phyloP scores from a whole-genome alignment of 306 rosid species.

The Elaeagnus macrophylla region DNA sequence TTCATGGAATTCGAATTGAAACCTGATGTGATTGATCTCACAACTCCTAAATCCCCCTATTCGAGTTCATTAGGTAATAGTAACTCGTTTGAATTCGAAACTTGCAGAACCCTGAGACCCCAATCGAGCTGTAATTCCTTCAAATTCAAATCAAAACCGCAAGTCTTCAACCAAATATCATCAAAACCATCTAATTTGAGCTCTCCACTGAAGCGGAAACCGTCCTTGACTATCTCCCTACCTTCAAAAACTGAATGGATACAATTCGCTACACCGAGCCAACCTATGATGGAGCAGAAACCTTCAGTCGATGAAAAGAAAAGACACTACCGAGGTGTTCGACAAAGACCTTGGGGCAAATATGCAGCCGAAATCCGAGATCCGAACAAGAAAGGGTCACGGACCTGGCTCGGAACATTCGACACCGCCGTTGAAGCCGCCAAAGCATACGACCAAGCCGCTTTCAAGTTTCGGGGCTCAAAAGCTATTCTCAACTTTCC shows the following conservation, averaged over 20 bases:
- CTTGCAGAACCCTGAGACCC: not conserved
- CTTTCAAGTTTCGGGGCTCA: conserved; percentile 68
- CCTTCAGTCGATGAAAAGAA: conserved; percentile 8
- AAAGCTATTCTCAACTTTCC: conserved; percentile 84
- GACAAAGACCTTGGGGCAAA: conserved; percentile 83
- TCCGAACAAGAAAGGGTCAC: conserved; percentile 61
- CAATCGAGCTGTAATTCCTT: conserved; percentile 1
- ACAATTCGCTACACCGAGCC: conserved; percentile 22
- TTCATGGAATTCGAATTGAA: conserved; percentile 33
- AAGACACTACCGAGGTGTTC: conserved; percentile 57
- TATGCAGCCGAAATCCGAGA: conserved; percentile 86
- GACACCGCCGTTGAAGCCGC: conserved; percentile 81
- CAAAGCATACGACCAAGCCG: conserved; percentile 72
- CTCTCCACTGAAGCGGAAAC: conserved; percentile 30
- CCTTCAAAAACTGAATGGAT: conserved; percentile 68
- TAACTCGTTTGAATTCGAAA: conserved; percentile 8
- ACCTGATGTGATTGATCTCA: conserved; percentile 32
- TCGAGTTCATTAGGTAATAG: conserved; percentile 5
- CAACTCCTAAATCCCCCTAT: conserved; percentile 19
- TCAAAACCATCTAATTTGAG: not conserved
- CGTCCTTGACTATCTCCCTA: conserved; percentile 42
- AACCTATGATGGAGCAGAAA: not conserved
- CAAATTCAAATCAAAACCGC: conserved; percentile 12
- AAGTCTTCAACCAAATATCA: conserved; percentile 5
- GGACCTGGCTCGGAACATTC: conserved; percentile 83